Evolutionary conservation across 1,284 basidiomycete species (phyloP).

Genomic region (Gastroboletus turbinatus): DNA sequence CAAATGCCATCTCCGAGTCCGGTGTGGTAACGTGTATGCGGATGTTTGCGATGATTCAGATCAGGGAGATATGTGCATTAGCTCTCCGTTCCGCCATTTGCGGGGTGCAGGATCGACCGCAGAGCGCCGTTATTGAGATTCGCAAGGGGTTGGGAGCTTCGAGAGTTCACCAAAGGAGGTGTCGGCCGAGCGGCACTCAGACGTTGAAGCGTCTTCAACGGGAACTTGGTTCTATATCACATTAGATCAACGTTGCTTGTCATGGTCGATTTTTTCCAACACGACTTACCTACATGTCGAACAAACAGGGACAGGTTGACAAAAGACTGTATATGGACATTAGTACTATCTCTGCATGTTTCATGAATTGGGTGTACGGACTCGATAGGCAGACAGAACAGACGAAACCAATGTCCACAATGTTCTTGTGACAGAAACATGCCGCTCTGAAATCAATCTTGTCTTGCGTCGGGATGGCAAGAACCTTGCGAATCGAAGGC

Average conservation of each 20-base stretch:
- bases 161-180: conserved; percentile 24
- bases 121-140: conserved; percentile 31
- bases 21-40: not conserved
- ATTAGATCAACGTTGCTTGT: not conserved
- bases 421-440: conserved; percentile 98
- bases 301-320: conserved; percentile 89
- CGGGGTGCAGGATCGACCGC: conserved; percentile 13
- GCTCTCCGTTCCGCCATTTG: conserved; percentile 21
- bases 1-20: not conserved
- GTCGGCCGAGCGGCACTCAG: conserved; percentile 60
- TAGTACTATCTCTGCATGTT: conserved; percentile 3
- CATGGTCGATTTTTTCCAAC: conserved; percentile 4
- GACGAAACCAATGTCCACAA: conserved; percentile 96
- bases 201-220: conserved; percentile 82
- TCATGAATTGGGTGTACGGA: conserved; percentile 41
- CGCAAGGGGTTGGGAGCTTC: conserved; percentile 23
- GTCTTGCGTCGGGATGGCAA: conserved; percentile 90
- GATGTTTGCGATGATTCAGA: not conserved
- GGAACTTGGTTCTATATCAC: conserved; percentile 80
- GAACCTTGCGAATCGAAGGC: conserved; percentile 70
- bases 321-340: conserved; percentile 67
- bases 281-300: conserved; percentile 80
- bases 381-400: conserved; percentile 96
- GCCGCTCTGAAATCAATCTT: conserved; percentile 96
- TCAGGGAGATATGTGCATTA: conserved; percentile 1